Conservation (phyloP, 2,329 filamentous ascomycete species). For the Fusarium sp. region DNA sequence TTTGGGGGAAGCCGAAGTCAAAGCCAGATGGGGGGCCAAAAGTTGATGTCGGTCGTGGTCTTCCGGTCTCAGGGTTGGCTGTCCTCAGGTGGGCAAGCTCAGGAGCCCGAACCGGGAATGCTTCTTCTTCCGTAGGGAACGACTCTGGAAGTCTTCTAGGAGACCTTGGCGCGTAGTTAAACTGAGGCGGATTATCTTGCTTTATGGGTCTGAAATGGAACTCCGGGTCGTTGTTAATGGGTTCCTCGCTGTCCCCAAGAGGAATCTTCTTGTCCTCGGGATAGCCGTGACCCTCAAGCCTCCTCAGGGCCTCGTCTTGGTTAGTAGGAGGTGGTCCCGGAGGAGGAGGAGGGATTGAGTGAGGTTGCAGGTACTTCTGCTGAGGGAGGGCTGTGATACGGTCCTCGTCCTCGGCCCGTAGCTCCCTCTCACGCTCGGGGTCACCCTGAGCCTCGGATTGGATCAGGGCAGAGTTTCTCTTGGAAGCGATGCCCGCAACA, state of each 20-base stretch:
- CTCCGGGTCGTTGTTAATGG: slow-evolving; percentile 45
- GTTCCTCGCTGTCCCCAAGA: slow-evolving; percentile 33
- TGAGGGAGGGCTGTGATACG: slow-evolving; percentile 82
- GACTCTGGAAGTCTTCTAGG: slow-evolving; percentile 47
- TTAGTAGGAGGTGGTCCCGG: slow-evolving; percentile 45
- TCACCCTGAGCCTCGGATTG: slow-evolving; percentile 83
- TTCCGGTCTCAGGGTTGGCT: slow-evolving; percentile 45
- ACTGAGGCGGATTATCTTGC: slow-evolving; percentile 62
- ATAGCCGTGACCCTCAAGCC: slow-evolving; percentile 59
- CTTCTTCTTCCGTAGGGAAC: slow-evolving; percentile 33
- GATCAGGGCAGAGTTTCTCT: slow-evolving; percentile 86
- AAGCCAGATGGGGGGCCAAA: slow-evolving; percentile 71
- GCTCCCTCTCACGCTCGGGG: slow-evolving; percentile 78
- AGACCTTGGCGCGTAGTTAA: slow-evolving; percentile 64
- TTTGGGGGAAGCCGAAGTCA: slow-evolving; percentile 83
- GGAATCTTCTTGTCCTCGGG: slow-evolving; percentile 54
- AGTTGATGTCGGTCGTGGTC: slow-evolving; percentile 61
- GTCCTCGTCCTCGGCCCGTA: slow-evolving; percentile 85
- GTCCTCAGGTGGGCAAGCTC: slow-evolving; percentile 68
- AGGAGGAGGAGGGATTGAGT: slow-evolving; percentile 47
- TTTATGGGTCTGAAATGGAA: slow-evolving; percentile 69
- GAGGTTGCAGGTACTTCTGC: slow-evolving; percentile 69
- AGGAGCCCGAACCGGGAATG: slow-evolving; percentile 53
- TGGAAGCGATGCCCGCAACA: slow-evolving; percentile 85
- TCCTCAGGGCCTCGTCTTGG: slow-evolving; percentile 58